phyloP scores from a whole-genome alignment of 2,329 filamentous ascomycete genomes.

The Pochonia chlamydosporia region DNA sequence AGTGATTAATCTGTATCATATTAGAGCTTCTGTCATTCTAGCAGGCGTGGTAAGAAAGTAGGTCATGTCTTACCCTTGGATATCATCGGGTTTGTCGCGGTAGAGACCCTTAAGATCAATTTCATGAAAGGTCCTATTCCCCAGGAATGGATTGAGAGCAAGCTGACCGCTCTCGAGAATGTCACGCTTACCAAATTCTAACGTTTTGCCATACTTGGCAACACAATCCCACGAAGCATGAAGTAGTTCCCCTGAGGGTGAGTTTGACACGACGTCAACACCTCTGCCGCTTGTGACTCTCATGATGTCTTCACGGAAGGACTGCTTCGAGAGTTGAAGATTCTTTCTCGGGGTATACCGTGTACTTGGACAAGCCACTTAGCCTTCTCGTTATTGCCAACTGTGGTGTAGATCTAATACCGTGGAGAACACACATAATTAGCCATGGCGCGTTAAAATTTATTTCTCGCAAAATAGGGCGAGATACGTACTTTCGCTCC shows the following conservation, averaged over 20 bases:
- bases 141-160: conserved; percentile 27
- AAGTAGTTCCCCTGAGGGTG: conserved; percentile 29
- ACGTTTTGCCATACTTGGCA: conserved; percentile 31
- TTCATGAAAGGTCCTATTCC: conserved; percentile 23
- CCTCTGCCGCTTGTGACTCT: conserved; percentile 16
- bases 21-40: too few species aligned
- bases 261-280: conserved; percentile 29
- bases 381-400: too few species aligned
- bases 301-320: conserved; percentile 21
- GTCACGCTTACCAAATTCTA: conserved; percentile 37
- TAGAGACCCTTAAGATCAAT: conserved; percentile 11
- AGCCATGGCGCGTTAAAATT: too few species aligned
- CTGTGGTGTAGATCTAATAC: too few species aligned
- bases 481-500: too few species aligned
- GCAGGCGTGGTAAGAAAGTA: too few species aligned
- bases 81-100: not conserved
- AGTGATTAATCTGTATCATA: too few species aligned
- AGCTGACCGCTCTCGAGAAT: conserved; percentile 30
- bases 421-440: too few species aligned
- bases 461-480: too few species aligned
- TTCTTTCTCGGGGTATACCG: too few species aligned
- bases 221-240: conserved; percentile 34
- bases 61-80: not conserved
- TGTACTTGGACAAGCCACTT: too few species aligned
- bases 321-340: too few species aligned